Percentiles rank a stretch among this genome's conserved stretches.
phyloP scores from a whole-genome alignment of 2,329 filamentous ascomycete genomes.

The Mollisia scopiformis region DNA sequence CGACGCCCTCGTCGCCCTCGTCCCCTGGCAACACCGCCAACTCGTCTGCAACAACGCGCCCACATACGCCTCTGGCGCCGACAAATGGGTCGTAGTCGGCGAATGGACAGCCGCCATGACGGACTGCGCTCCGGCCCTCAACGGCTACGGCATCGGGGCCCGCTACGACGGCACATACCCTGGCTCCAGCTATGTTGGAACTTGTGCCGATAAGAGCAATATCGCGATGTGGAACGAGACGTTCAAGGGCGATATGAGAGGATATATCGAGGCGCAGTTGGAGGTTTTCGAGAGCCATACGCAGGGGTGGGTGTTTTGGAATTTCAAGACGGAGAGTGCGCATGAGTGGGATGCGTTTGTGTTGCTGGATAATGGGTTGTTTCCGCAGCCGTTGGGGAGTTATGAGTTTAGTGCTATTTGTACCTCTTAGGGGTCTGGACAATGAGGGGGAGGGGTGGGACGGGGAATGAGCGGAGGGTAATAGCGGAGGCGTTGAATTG shows the following conservation, averaged over 20 bases:
- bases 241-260: constrained; percentile 48
- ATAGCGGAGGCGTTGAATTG: background rate
- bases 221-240: constrained; percentile 47
- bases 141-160: constrained; percentile 61
- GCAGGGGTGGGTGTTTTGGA: constrained; percentile 61
- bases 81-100: constrained; percentile 70
- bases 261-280: constrained; percentile 58
- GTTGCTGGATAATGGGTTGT: constrained; percentile 52
- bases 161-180: constrained; percentile 58
- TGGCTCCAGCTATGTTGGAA: constrained; percentile 51
- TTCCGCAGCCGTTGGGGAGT: constrained; percentile 46
- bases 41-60: constrained; percentile 57
- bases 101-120: constrained; percentile 73
- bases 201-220: constrained; percentile 54
- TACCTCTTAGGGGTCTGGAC: constrained; percentile 5
- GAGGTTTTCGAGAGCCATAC: constrained; percentile 52
- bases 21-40: constrained; percentile 55
- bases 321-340: constrained; percentile 57
- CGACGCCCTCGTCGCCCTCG: constrained; percentile 50
- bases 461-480: too few species aligned
- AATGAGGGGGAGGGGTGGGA: too few species aligned
- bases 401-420: constrained; percentile 27
- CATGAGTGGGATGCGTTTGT: constrained; percentile 56
- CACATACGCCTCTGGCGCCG: constrained; percentile 50
- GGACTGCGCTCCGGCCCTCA: constrained; percentile 55